Evolutionary conservation across 202 grass and related monocot genomes (phyloP).

Genomic region (Schoenoplectus triqueter): DNA sequence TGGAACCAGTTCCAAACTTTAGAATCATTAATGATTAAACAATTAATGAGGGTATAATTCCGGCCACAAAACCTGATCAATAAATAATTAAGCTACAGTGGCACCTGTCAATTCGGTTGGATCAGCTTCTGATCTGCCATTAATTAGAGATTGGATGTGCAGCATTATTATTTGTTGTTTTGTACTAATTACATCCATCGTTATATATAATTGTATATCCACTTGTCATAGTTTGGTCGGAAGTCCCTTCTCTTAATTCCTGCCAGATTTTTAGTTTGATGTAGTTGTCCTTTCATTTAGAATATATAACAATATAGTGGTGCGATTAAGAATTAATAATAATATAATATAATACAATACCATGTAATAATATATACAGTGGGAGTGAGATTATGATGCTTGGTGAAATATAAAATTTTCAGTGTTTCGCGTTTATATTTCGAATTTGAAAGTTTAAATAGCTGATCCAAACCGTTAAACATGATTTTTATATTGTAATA

Average conservation of each 20-base stretch:
- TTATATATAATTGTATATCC: not conserved
- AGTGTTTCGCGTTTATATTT: no score
- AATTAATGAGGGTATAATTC: conserved; percentile 8
- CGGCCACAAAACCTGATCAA: not conserved
- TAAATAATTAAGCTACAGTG: not conserved
- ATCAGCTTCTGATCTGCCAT: conserved; percentile 31
- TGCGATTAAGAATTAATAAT: not conserved
- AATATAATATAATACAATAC: not conserved
- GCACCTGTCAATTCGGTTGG: conserved; percentile 15
- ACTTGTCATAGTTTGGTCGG: not conserved
- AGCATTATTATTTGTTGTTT: not conserved
- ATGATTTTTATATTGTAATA: no score
- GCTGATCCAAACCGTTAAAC: no score
- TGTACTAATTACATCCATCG: conserved; percentile 9
- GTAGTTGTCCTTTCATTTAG: conserved; percentile 5
- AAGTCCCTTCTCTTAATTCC: conserved; percentile 4
- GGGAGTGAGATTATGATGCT: no score
- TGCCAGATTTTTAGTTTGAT: not conserved
- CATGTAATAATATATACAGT: not conserved
- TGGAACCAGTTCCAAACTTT: conserved; percentile 5
- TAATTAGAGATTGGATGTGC: conserved; percentile 14
- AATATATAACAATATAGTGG: not conserved
- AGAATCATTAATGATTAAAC: not conserved
- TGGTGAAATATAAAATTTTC: no score
- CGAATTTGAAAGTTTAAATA: no score